These are phyloP conservation scores for Aspergillus quadricinctus DNA, from an alignment of 2,329 filamentous ascomycete genomes.

Conservation along the genomic window DNA sequence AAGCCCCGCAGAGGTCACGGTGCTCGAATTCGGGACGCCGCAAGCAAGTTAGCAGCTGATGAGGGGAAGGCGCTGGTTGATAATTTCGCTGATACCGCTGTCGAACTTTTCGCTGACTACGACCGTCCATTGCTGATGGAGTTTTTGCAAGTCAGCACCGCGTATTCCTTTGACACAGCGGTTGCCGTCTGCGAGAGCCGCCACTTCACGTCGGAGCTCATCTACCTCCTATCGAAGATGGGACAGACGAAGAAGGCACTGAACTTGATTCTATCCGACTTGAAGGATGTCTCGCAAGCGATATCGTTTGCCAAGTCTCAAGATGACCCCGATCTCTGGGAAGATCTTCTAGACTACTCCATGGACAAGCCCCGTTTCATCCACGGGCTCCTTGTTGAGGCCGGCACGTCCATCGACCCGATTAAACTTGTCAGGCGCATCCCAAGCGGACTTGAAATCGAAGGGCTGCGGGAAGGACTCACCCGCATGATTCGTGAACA, in stretches of 20 bases:
- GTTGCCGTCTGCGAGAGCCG: slow-evolving; percentile 71
- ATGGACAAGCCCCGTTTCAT: slow-evolving; percentile 99
- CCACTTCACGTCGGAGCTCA: slow-evolving; percentile 85
- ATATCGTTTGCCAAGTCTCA: slow-evolving; percentile 94
- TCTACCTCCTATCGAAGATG: slow-evolving; percentile 91
- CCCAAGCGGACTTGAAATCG: slow-evolving; percentile 86
- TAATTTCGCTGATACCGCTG: slow-evolving; percentile 78
- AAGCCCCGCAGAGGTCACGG: slow-evolving; percentile 34
- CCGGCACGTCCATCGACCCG: slow-evolving; percentile 88
- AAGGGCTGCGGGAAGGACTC: slow-evolving; percentile 81
- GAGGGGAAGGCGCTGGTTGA: slow-evolving; percentile 70
- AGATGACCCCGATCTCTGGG: slow-evolving; percentile 88
- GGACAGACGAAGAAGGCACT: slow-evolving; percentile 89
- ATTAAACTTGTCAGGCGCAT: slow-evolving; percentile 87
- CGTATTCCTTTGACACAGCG: slow-evolving; percentile 75
- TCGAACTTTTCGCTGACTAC: slow-evolving; percentile 80
- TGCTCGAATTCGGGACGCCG: slow-evolving; percentile 37
- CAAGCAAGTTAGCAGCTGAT: slow-evolving; percentile 47
- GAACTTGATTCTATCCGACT: slow-evolving; percentile 87
- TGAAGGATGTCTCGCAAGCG: slow-evolving; percentile 84
- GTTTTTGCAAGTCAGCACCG: slow-evolving; percentile 77
- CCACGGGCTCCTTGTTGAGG: slow-evolving; percentile 82
- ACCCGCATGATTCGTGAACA: slow-evolving; percentile 91
- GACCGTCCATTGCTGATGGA: slow-evolving; percentile 78
- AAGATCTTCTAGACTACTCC: slow-evolving; percentile 87